Evolutionary conservation across 768 basidiomycete genomes (phyloP).

Genomic region (Mycena maculata): DNA sequence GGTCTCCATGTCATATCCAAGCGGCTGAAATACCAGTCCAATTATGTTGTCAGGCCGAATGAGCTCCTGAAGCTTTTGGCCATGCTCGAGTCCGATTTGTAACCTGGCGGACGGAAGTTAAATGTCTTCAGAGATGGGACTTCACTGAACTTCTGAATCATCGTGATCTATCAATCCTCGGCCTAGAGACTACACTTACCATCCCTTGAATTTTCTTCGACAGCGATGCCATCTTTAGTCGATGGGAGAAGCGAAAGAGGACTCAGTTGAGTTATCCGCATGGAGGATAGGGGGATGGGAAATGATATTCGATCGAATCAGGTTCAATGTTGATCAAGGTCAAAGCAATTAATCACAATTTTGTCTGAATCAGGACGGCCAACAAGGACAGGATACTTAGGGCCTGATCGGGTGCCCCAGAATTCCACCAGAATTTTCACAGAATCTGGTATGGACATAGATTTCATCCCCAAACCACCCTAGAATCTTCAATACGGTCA

Average conservation of each 20-base stretch:
- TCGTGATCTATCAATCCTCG: neutral
- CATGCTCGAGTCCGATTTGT: neutral
- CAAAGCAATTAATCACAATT: too few species aligned
- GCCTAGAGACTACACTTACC: neutral
- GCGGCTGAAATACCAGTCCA: conserved; percentile 20
- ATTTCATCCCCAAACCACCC: too few species aligned
- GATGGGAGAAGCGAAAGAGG: conserved; percentile 5
- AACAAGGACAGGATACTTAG: too few species aligned
- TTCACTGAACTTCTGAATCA: conserved; percentile 14
- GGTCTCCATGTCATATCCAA: conserved; percentile 17
- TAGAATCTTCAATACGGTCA: too few species aligned
- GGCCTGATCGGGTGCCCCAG: too few species aligned
- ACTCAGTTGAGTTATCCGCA: too few species aligned
- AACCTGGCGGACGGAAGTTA: conserved; percentile 1
- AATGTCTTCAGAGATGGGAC: conserved; percentile 10
- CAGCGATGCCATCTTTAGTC: neutral
- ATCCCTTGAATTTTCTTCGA: conserved; percentile 2
- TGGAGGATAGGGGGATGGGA: too few species aligned
- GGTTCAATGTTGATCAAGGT: too few species aligned
- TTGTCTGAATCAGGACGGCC: too few species aligned
- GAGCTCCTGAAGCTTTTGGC: conserved; percentile 6
- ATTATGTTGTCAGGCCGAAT: neutral
- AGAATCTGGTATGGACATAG: too few species aligned
- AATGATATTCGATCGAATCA: too few species aligned
- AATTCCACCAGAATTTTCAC: too few species aligned